Evolutionary conservation across 306 rosid species (phyloP).

Genomic region (Luffa aegyptiaca): DNA sequence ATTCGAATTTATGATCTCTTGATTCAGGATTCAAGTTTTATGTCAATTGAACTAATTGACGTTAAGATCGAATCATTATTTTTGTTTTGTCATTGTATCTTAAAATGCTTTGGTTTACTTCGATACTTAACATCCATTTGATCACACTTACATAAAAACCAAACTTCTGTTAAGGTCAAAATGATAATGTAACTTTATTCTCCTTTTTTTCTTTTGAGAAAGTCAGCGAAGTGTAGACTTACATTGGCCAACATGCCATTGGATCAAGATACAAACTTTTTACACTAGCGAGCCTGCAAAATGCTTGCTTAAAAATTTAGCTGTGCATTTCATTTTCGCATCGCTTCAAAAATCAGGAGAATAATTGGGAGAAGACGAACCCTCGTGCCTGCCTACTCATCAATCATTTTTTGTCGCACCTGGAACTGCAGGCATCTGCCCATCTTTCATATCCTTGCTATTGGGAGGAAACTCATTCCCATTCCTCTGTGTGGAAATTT

Average conservation of each 20-base stretch:
- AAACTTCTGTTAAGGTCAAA: neutral
- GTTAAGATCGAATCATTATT: too few relatives aligned
- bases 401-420: slow-evolving; percentile 29
- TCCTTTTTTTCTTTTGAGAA: neutral
- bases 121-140: too few relatives aligned
- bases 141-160: too few relatives aligned
- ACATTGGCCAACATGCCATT: neutral
- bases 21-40: too few relatives aligned
- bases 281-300: slow-evolving; percentile 19
- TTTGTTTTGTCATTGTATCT: too few relatives aligned
- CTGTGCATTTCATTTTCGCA: slow-evolving; percentile 28
- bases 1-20: too few relatives aligned
- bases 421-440: slow-evolving; percentile 36
- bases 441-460: slow-evolving; percentile 52
- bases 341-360: slow-evolving; percentile 12
- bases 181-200: slow-evolving; percentile 4
- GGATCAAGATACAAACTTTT: neutral
- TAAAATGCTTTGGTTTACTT: too few relatives aligned
- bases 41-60: too few relatives aligned
- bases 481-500: slow-evolving; percentile 39
- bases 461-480: slow-evolving; percentile 24
- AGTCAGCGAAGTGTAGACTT: neutral
- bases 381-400: neutral
- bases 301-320: slow-evolving; percentile 63
- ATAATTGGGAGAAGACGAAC: slow-evolving; percentile 1